phyloP scores from a whole-genome alignment of 1,284 basidiomycete genomes.

The Mycosarcoma maydis region DNA sequence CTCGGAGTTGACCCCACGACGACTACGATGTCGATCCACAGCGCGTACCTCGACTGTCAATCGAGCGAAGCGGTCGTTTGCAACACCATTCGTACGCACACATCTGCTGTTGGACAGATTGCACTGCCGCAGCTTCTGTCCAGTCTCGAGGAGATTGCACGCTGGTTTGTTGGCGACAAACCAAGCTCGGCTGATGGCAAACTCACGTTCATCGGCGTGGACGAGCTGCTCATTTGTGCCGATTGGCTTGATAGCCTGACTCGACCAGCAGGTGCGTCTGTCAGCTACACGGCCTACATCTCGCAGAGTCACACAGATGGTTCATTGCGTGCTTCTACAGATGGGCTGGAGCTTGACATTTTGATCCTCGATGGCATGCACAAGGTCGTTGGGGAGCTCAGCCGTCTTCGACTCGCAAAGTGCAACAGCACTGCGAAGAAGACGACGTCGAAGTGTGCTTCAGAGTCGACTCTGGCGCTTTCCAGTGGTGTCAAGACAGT shows the following conservation, averaged over 20 bases:
- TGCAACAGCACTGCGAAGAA: background rate
- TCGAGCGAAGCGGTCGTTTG: constrained; percentile 11
- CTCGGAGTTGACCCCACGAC: background rate
- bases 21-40: constrained; percentile 3
- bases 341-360: constrained; percentile 3
- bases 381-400: constrained; percentile 15
- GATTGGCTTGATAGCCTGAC: constrained; percentile 5
- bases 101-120: background rate
- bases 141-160: constrained; percentile 12
- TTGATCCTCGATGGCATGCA: constrained; percentile 5
- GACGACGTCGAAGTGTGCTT: background rate
- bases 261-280: background rate
- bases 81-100: background rate
- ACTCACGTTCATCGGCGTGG: background rate
- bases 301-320: background rate
- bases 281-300: constrained; percentile 8
- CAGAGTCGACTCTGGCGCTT: background rate
- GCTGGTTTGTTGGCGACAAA: constrained; percentile 11
- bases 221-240: constrained; percentile 1
- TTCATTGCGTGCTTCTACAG: no score
- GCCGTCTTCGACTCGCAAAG: constrained; percentile 2
- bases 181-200: background rate
- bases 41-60: background rate
- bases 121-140: constrained; percentile 8
- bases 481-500: no score